Base-by-base conservation (phyloP, 2,329 filamentous ascomycete species). In the Juglanconis sp. region DNA sequence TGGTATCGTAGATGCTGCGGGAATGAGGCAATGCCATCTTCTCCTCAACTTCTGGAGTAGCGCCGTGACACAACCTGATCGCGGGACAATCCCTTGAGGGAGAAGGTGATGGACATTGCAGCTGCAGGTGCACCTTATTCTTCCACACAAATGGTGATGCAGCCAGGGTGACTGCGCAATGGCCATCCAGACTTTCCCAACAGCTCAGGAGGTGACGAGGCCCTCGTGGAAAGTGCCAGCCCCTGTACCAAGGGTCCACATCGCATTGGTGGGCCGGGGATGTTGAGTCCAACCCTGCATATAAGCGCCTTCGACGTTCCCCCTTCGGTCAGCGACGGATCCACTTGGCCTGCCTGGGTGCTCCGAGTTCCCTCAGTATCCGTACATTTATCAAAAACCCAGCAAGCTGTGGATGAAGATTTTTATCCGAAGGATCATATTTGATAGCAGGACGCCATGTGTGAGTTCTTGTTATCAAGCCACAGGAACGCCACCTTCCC, bases 311-410 rank as follows among this genome's bases (percentile, higher is more conserved):
- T n/a, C 40, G 24, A 55, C 31, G 35, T 47, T 48, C 53, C 31
- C 34, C 47, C 53, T 55, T 55, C 53, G 53, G 53, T 55, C 53
- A 55, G 53, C 53, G 53, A 55, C 40, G 53, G 31, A 38, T 32
- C 53, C 47, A 36, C 35, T 55, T 55, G n/a, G 30, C n/a, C 49
- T 34, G 32, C 49, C 24, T 24, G 24, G 8, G 10, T 42, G 38
- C 7, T 7, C n/a, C 44, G 52, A 53, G 10, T 53, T 36, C 52
- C 52, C 24, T 53, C 52, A 32, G n/a, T 42, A 9, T n/a, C 10
- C 10, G 7, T 15, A 42, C 38, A 15, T 42, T 42, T 42, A 42
- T 15, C 7, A 42, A 13, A 1, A 13, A 42, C 2, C 5, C 38
- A 13, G 4, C 4, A 13, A 9, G 11, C n/a, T 42, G 5, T 42